phyloP scores from a whole-genome alignment of 164 flowering plant species.

The Liquidambar formosana region DNA sequence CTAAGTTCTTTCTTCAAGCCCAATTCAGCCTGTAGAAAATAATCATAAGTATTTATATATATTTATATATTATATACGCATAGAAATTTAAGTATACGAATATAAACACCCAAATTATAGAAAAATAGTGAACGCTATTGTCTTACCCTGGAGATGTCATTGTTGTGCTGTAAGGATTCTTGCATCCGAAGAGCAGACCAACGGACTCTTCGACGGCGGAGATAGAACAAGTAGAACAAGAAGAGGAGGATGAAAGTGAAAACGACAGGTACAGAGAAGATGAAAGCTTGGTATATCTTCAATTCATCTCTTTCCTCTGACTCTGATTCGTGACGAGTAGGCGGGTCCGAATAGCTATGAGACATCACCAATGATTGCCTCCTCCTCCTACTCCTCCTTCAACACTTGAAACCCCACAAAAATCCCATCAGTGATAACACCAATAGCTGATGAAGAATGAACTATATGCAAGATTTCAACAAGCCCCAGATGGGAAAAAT shows the following conservation, averaged over 20 bases:
- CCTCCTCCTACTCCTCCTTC: too few relatives aligned
- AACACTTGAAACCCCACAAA: too few relatives aligned
- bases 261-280: conserved; percentile 62
- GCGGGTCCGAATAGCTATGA: too few relatives aligned
- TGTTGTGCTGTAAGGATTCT: conserved; percentile 7
- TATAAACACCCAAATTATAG: not conserved
- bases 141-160: conserved; percentile 39
- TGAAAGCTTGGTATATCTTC: conserved; percentile 60
- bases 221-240: conserved; percentile 60
- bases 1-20: conserved; percentile 83
- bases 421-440: too few relatives aligned
- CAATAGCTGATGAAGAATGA: too few relatives aligned
- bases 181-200: conserved; percentile 70
- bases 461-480: too few relatives aligned
- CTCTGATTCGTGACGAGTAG: too few relatives aligned
- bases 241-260: conserved; percentile 56
- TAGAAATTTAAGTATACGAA: not conserved
- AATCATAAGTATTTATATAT: not conserved
- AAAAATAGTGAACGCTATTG: not conserved
- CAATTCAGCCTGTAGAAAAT: conserved; percentile 34
- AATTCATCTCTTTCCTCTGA: conserved; percentile 28
- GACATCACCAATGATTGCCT: too few relatives aligned
- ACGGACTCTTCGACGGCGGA: conserved; percentile 61
- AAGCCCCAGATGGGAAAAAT: too few relatives aligned
- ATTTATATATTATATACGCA: not conserved